Conservation (phyloP, 1,139 yeast species). For the Pichia cactophila region DNA sequence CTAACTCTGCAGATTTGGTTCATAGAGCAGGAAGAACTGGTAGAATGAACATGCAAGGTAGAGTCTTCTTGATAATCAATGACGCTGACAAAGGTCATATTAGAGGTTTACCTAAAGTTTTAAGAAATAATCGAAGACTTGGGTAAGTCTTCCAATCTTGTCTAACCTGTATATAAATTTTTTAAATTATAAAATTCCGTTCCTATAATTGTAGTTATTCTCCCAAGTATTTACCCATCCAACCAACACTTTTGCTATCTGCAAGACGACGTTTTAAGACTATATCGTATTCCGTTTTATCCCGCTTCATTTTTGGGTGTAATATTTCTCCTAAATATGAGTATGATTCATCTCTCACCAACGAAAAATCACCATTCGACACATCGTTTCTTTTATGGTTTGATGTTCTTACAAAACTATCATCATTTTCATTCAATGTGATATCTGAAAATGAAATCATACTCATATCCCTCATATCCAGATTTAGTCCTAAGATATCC, state of each 20-base stretch:
- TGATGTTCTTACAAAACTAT: not conserved
- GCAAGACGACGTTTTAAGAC: constrained; percentile 17
- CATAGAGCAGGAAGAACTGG: constrained; percentile 96
- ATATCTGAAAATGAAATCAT: not conserved
- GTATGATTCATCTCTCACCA: constrained; percentile 25
- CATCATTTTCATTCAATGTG: not conserved
- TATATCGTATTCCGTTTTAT: constrained; percentile 19
- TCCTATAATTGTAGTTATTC: not conserved
- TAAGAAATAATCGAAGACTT: constrained; percentile 43
- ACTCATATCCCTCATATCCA: not conserved
- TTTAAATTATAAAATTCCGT: not conserved
- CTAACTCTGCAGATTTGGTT: constrained; percentile 74
- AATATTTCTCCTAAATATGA: constrained; percentile 24
- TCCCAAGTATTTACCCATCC: not conserved
- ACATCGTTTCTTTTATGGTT: not conserved
- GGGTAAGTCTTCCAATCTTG: constrained; percentile 12
- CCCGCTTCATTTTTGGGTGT: constrained; percentile 8
- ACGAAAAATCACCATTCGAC: not conserved
- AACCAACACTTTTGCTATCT: constrained; percentile 24
- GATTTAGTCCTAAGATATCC: not conserved
- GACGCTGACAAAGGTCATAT: constrained; percentile 75
- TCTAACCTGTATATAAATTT: not conserved
- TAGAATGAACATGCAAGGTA: constrained; percentile 80
- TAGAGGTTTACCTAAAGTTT: constrained; percentile 69
- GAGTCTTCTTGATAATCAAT: constrained; percentile 71